Evolutionary conservation across 345 rosid genomes (phyloP), one percentile per base, ranked within the genome.

Genomic region (Citrus reticulata): DNA sequence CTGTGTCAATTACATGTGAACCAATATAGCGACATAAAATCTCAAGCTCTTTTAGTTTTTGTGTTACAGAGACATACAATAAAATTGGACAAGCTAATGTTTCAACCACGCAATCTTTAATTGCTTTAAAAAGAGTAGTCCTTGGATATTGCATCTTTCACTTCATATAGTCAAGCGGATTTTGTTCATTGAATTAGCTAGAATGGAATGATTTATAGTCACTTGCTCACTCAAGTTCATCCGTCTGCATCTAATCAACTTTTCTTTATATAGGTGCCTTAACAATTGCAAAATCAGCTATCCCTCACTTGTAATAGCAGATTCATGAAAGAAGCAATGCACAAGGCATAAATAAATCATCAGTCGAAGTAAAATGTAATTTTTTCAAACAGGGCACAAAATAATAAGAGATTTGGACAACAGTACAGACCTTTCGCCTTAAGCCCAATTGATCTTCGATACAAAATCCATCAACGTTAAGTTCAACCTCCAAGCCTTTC

Each of bases 401-500:
- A 73, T 16, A 37, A 30, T 20, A 35, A 49, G 73, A 39, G 11
- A 32, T 35, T 49, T 30, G 30, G 17, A 75, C 42, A n/a, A 68
- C 76, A 73, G 46, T 42, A 25, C 80, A 72, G 29, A 90, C 94
- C 91, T 88, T 90, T 55, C 67, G 80, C 75, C 76, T 83, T 46
- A 67, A 25, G 69, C 86, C 83, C 35, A 35, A 37, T 13, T 42
- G 76, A 68, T 88, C 92, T 78, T 75, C 72, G 24, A 86, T 66
- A 54, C n/a, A 8, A 84, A 82, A 87, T 42, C 97, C 95, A 79
- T 86, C 80, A 49, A 83, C n/a, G 13, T 63, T 34, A 30, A 93
- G 20, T 66, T 58, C 59, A 76, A 93, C 88, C 59, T 84, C 86
- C 11, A 79, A 57, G 16, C 88, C 93, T 73, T 88, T 74, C 55